Base-by-base conservation (phyloP, 2,329 filamentous ascomycete species). In the Claviceps humidiphila region DNA sequence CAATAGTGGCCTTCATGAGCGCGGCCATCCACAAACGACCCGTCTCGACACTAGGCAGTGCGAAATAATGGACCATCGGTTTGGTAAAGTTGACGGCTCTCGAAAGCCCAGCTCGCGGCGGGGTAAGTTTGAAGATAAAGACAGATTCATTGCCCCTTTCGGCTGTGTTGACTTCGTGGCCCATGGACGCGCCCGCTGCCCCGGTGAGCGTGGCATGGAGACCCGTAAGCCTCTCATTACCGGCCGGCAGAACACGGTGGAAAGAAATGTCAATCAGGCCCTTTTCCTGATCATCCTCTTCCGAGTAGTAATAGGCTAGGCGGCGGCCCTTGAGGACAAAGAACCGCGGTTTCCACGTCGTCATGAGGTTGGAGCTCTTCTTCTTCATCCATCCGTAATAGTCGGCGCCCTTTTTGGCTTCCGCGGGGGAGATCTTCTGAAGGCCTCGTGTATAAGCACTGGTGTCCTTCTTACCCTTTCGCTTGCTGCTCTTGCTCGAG, bases 341-440 rank as follows among this genome's bases (percentile, higher is more conserved):
- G n/a, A 97, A 76, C 13, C 93, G 84, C 13, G 90, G 87, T 64
- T 97, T 98, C 93, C 93, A 98, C 1, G 90, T 95, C 2, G 89
- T 89, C 84, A 98, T 95, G 38, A 97, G 74, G 62, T 91, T 93
- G 1, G 89, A 91, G 54, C 89, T 95, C 69, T 94, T 90, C 77
- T 98, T 98, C 75, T 93, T 97, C 93, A 98, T 98, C 93, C 93
- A 98, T 1, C 93, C 93, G 61, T 85, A 91, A 66, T 95, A 97
- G 63, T 98, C 91, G 52, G 89, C 91, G 55, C 81, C 82, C 56
- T 82, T 73, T 68, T 95, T 93, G 55, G 91, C 89, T 64, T 95
- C 88, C 52, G 82, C 75, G 0, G 93, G 93, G 0, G 80, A 72
- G 55, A 91, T 85, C 67, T 90, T 89, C 59, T 87, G 78, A 42